Conservation (phyloP, 2,329 filamentous ascomycete species). For the Penicillium sp. region DNA sequence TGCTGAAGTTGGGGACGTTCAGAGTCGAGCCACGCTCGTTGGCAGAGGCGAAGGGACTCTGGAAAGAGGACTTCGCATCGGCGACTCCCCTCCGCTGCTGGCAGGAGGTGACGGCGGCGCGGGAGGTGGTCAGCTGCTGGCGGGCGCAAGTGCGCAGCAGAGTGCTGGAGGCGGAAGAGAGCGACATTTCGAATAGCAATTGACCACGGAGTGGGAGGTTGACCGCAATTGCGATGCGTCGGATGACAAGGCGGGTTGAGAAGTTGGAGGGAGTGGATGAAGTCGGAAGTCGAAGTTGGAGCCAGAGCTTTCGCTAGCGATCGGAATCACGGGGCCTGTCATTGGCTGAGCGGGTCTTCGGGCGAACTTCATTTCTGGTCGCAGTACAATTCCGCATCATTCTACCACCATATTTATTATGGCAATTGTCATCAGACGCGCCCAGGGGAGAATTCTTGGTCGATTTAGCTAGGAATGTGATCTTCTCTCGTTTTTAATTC, state of each 20-base stretch:
- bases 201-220: slow-evolving; percentile 27
- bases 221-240: slow-evolving; percentile 28
- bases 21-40: slow-evolving; percentile 47
- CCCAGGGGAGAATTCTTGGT: too few species aligned
- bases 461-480: too few species aligned
- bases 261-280: slow-evolving; percentile 31
- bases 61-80: slow-evolving; percentile 41
- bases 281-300: slow-evolving; percentile 36
- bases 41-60: slow-evolving; percentile 52
- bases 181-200: slow-evolving; percentile 37
- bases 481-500: too few species aligned
- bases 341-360: slow-evolving; percentile 30
- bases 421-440: too few species aligned
- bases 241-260: slow-evolving; percentile 17
- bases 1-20: slow-evolving; percentile 81
- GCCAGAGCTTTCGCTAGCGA: slow-evolving; percentile 38
- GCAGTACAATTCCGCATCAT: too few species aligned
- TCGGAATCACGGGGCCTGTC: slow-evolving; percentile 38
- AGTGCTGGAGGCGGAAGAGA: slow-evolving; percentile 62
- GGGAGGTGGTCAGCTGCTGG: slow-evolving; percentile 41
- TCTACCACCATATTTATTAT: too few species aligned
- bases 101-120: slow-evolving; percentile 37
- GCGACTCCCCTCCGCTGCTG: slow-evolving; percentile 38
- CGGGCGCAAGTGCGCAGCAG: slow-evolving; percentile 56
- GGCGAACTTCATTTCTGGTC: slow-evolving; percentile 8